A percentile compares a stretch with the other conserved stretches of the same genome.
phyloP scores from a whole-genome alignment of 1,139 yeast genomes.

The Suhomyces kunorum region DNA sequence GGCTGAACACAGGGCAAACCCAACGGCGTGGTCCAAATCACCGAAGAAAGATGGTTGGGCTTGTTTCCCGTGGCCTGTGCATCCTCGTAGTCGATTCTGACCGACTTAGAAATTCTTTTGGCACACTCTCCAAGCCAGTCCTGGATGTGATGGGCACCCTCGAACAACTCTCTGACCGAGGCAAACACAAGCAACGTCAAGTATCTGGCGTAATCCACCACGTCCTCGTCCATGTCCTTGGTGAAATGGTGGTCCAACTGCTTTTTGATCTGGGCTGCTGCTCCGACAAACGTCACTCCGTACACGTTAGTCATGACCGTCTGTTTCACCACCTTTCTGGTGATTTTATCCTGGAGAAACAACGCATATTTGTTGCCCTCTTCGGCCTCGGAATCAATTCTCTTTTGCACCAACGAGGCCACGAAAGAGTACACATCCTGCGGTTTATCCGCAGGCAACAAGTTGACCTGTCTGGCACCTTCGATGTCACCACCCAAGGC shows the following conservation, averaged over 20 bases:
- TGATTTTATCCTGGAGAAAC: slow-evolving; percentile 60
- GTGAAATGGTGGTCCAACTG: slow-evolving; percentile 52
- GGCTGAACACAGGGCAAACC: slow-evolving; percentile 97
- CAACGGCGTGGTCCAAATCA: slow-evolving; percentile 96
- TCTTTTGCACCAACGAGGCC: slow-evolving; percentile 64
- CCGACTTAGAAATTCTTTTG: slow-evolving; percentile 73
- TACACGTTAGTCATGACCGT: slow-evolving; percentile 98
- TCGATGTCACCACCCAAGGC: slow-evolving; percentile 95
- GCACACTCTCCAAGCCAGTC: slow-evolving; percentile 96
- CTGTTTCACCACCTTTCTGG: slow-evolving; percentile 90
- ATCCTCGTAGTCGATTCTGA: slow-evolving; percentile 59
- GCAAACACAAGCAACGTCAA: slow-evolving; percentile 77
- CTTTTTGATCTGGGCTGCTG: slow-evolving; percentile 80
- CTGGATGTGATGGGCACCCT: slow-evolving; percentile 92
- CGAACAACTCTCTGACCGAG: slow-evolving; percentile 82
- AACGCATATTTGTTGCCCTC: slow-evolving; percentile 56
- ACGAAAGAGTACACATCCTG: slow-evolving; percentile 90
- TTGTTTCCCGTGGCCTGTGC: slow-evolving; percentile 32
- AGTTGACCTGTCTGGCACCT: slow-evolving; percentile 91
- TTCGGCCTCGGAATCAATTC: slow-evolving; percentile 62
- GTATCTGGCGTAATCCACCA: slow-evolving; percentile 57
- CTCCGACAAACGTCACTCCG: slow-evolving; percentile 96
- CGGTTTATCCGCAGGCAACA: slow-evolving; percentile 80
- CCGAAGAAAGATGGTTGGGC: slow-evolving; percentile 76
- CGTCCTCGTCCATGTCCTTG: slow-evolving; percentile 44